Conservation (phyloP, 768 basidiomycete genomes). For the Trametes sanguinea region DNA sequence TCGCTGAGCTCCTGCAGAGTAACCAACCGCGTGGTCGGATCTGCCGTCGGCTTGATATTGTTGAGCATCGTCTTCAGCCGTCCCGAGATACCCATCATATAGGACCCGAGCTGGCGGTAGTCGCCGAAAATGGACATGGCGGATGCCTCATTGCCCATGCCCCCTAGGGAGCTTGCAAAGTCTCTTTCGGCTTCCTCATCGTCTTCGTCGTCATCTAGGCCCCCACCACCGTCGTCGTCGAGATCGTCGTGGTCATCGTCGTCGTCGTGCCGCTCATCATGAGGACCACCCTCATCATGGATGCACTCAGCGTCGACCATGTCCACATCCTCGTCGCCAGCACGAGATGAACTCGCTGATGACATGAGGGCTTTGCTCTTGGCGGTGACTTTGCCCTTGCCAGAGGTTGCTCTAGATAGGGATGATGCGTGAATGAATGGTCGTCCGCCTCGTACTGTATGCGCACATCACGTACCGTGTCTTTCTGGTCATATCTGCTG, state of each 20-base stretch:
- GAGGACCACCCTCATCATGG: constrained; percentile 47
- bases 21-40: constrained; percentile 81
- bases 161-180: constrained; percentile 29
- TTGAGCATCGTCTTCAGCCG: constrained; percentile 89
- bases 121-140: constrained; percentile 85
- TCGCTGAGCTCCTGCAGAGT: constrained; percentile 96
- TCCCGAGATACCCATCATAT: constrained; percentile 85
- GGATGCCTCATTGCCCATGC: constrained; percentile 59
- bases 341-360: constrained; percentile 61
- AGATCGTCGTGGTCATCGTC: constrained; percentile 51
- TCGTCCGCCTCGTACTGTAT: neutral
- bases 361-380: constrained; percentile 44
- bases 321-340: constrained; percentile 72
- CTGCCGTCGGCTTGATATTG: constrained; percentile 83
- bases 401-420: constrained; percentile 44
- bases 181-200: constrained; percentile 50
- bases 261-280: constrained; percentile 47
- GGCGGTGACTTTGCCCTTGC: constrained; percentile 54
- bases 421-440: constrained; percentile 18
- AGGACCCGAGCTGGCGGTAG: constrained; percentile 87
- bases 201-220: constrained; percentile 48
- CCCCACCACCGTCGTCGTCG: constrained; percentile 47
- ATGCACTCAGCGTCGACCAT: constrained; percentile 71
- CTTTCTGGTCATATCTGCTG: constrained; percentile 74
- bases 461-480: constrained; percentile 47